phyloP scores from a whole-genome alignment of 371 early-diverging fungal species.

The Apophysomyces elegans region DNA sequence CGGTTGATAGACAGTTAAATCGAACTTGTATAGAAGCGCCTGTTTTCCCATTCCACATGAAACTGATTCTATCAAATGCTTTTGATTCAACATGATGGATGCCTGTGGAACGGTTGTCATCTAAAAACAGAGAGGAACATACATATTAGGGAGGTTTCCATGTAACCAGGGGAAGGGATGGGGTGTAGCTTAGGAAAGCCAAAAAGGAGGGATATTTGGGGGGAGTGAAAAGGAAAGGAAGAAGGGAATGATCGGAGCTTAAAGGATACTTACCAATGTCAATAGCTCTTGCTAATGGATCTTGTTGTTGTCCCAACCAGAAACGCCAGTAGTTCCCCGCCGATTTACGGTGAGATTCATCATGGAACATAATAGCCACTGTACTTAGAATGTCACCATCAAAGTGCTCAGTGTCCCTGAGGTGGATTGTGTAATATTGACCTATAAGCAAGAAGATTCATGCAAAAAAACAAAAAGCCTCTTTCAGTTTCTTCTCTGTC shows the following conservation, averaged over 20 bases:
- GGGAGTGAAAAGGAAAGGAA: neutral
- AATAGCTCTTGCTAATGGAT: constrained; percentile 63
- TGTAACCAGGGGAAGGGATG: no score
- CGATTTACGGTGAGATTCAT: constrained; percentile 71
- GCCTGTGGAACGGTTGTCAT: constrained; percentile 27
- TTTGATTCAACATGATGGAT: constrained; percentile 53
- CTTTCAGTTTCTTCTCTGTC: no score
- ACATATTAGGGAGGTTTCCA: no score
- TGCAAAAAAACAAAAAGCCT: constrained; percentile 3
- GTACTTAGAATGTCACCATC: constrained; percentile 61
- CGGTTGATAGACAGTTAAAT: constrained; percentile 59
- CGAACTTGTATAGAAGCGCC: constrained; percentile 47
- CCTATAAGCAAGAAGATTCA: constrained; percentile 37
- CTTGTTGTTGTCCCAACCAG: constrained; percentile 75
- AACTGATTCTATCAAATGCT: constrained; percentile 46
- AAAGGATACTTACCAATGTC: constrained; percentile 55
- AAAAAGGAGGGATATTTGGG: neutral
- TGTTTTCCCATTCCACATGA: constrained; percentile 43
- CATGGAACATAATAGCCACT: constrained; percentile 74
- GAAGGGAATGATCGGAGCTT: neutral
- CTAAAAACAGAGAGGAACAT: neutral
- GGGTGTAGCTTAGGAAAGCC: neutral
- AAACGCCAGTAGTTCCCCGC: constrained; percentile 77
- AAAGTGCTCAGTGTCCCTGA: constrained; percentile 51
- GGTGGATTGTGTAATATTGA: constrained; percentile 57